Percentiles rank a stretch among this genome's conserved stretches.
Evolutionary conservation across 768 basidiomycete genomes (phyloP).

Genomic region (Phylloporus arenicola): DNA sequence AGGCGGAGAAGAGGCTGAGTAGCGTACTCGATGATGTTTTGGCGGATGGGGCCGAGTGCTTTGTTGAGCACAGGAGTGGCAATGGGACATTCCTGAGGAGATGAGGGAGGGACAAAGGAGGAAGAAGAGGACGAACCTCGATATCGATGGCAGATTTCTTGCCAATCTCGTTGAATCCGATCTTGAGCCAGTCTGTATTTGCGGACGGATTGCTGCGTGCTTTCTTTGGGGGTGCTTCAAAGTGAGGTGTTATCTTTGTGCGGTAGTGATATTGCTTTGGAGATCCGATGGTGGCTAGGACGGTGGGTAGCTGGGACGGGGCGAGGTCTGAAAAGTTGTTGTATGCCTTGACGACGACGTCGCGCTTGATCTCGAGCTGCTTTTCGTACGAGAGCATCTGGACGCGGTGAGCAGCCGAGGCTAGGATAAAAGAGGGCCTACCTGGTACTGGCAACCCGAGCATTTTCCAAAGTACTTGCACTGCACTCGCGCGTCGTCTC

Average conservation of each 20-base stretch:
- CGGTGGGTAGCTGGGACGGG: conserved; percentile 50
- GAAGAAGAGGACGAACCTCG: conserved; percentile 50
- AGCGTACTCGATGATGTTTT: conserved; percentile 62
- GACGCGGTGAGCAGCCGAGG: background rate
- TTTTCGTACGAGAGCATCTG: conserved; percentile 85
- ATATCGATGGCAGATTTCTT: conserved; percentile 79
- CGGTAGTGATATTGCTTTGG: conserved; percentile 89
- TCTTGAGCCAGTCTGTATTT: conserved; percentile 68
- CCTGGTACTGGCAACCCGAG: conserved; percentile 94
- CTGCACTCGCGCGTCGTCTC: conserved; percentile 59
- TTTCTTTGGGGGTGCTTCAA: conserved; percentile 65
- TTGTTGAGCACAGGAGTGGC: conserved; percentile 77
- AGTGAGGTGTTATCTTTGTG: conserved; percentile 97
- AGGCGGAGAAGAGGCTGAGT: background rate
- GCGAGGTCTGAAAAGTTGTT: conserved; percentile 69
- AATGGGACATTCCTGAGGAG: conserved; percentile 79
- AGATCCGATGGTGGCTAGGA: conserved; percentile 74
- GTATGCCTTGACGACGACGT: conserved; percentile 82
- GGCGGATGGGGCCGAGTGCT: conserved; percentile 54
- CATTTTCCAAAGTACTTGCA: conserved; percentile 90
- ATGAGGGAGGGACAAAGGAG: background rate
- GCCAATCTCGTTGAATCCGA: conserved; percentile 85
- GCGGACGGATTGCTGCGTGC: conserved; percentile 10
- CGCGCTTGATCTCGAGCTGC: conserved; percentile 83
- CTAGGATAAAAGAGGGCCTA: background rate